These are phyloP conservation scores for Termitomyces sp. DNA, from an alignment of 768 basidiomycete species.

Conservation along the genomic window DNA sequence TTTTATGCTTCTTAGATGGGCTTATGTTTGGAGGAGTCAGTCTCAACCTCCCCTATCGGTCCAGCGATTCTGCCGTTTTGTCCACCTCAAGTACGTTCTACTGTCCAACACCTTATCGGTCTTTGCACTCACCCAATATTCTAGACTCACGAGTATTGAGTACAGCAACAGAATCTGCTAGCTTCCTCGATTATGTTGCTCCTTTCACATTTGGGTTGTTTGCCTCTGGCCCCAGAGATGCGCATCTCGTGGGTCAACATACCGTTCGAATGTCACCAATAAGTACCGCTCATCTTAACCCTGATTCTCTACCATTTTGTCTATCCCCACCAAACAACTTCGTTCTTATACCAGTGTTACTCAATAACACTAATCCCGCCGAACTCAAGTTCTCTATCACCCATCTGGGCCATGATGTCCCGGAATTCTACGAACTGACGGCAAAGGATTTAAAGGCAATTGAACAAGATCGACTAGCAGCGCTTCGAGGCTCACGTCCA, in stretches of 20 bases:
- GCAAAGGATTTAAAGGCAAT: conserved; percentile 64
- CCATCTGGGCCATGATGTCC: conserved; percentile 48
- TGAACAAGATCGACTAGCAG: conserved; percentile 52
- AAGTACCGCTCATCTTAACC: conserved; percentile 88
- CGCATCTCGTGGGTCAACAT: conserved; percentile 77
- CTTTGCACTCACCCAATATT: neutral
- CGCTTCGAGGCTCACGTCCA: conserved; percentile 39
- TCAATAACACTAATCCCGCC: conserved; percentile 84
- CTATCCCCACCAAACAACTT: conserved; percentile 46
- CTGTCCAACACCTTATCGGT: neutral
- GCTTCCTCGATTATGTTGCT: conserved; percentile 43
- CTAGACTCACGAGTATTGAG: conserved; percentile 31
- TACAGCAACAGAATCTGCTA: conserved; percentile 40
- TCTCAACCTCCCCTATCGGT: conserved; percentile 32
- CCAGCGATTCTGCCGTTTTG: neutral
- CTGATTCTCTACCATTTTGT: conserved; percentile 68
- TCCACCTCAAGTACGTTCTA: conserved; percentile 25
- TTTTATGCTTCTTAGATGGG: conserved; percentile 61
- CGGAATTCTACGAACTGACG: conserved; percentile 51
- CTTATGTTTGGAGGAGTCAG: conserved; percentile 69
- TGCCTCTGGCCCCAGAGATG: conserved; percentile 37
- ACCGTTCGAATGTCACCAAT: conserved; percentile 91
- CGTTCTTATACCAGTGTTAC: conserved; percentile 74
- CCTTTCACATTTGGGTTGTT: conserved; percentile 48
- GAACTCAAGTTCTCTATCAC: conserved; percentile 69